These are phyloP conservation scores for Grammothele lineata DNA, from an alignment of 768 basidiomycete genomes.

Conservation along the genomic window DNA sequence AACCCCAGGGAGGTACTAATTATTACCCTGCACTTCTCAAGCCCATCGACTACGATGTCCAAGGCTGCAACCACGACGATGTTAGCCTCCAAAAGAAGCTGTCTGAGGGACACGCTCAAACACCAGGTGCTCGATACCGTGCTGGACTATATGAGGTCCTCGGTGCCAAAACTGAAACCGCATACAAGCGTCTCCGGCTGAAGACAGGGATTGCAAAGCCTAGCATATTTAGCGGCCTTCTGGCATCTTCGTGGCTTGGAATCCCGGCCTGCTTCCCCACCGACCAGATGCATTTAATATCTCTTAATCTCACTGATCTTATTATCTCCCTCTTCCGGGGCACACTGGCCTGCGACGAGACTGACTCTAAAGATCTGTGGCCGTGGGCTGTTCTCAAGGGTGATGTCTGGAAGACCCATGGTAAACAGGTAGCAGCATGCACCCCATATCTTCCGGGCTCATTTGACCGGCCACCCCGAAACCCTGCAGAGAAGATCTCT, in stretches of 20 bases:
- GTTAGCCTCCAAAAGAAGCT: constrained; percentile 11
- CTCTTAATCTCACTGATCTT: constrained; percentile 35
- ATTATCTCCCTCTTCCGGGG: constrained; percentile 30
- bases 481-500: constrained; percentile 36
- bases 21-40: constrained; percentile 32
- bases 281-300: constrained; percentile 37
- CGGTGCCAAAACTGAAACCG: constrained; percentile 13
- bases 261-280: constrained; percentile 28
- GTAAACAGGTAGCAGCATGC: constrained; percentile 26
- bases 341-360: not conserved
- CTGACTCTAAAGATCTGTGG: constrained; percentile 26
- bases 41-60: constrained; percentile 21
- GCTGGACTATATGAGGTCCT: constrained; percentile 16
- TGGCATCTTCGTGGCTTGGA: not conserved
- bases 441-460: constrained; percentile 33
- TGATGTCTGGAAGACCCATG: constrained; percentile 33
- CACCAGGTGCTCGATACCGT: constrained; percentile 9
- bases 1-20: constrained; percentile 7
- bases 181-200: constrained; percentile 25
- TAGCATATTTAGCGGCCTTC: constrained; percentile 29
- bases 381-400: constrained; percentile 24
- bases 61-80: constrained; percentile 29
- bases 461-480: constrained; percentile 37
- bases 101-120: not conserved
- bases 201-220: constrained; percentile 33